Evolutionary conservation across 805 yeast species (phyloP), one percentile per base, ranked within the genome.

Genomic region (Jamesozyma piceae): DNA sequence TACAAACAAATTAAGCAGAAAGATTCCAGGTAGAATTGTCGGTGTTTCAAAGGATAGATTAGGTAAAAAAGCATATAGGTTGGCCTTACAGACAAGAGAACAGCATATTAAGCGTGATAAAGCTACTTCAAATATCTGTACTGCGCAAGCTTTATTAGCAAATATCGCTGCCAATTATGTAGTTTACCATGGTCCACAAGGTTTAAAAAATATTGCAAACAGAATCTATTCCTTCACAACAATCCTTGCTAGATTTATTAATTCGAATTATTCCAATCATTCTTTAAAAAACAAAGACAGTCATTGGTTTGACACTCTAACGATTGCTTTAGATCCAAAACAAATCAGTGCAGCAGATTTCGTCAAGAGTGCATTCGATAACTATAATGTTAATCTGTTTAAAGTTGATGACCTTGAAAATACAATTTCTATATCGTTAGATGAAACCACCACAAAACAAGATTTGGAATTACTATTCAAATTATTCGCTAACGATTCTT

Each of bases 51-150:
- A 85, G 61, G 98, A 90, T 62, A 75, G 97, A 57, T 69, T 89
- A 41, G 97, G 96, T 18, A 78, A 83, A 50, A 76, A 74, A n/a
- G 97, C 97, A 3, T 73, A 82, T 47, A 77, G 98, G 63, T 72
- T 92, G 53, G 97, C 98, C 3, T 73, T 92, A 52, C 98, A 92
- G 70, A 92, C 98, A 4, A 82, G 98, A 67, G 98, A 92, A 64
- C 98, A 92, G 64, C 98, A 92, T 64, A 92, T 92, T 60, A 85
- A 89, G 64, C 78, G 98, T 63, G 98, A 92, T 62, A 89, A 85
- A 67, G 98, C 98, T 14, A 92, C 98, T 17, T 87, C 96, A 26
- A 92, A 92, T 63, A 92, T 92, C 45, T 92, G 98, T 69, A 92
- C 98, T 17, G 96, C 98, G 8, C 98, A 92, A 70, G 97, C 97